Percentiles rank a stretch among this genome's conserved stretches.
phyloP scores from a whole-genome alignment of 73 alveolate genomes.

The Paraurostyla sp. region DNA sequence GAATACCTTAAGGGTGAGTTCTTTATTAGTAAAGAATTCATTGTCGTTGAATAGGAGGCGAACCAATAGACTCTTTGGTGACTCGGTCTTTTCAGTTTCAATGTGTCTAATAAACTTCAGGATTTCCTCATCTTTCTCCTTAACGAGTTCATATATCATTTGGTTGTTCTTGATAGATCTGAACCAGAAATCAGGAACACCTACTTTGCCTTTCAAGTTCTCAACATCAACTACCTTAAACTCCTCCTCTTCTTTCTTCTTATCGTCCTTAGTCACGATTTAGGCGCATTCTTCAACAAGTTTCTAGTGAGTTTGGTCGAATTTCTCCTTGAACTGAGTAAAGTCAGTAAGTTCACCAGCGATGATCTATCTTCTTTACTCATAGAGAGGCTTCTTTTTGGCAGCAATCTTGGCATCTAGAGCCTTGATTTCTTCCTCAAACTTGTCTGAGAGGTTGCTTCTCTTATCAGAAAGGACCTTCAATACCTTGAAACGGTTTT shows the following conservation, averaged over 20 bases:
- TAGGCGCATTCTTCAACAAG: constrained; percentile 63
- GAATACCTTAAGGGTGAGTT: constrained; percentile 19
- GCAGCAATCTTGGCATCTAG: constrained; percentile 81
- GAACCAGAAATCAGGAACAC: constrained; percentile 79
- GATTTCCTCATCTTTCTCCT: constrained; percentile 71
- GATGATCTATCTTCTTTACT: constrained; percentile 74
- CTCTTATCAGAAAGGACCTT: constrained; percentile 75
- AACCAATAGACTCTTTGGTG: constrained; percentile 80
- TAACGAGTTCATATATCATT: constrained; percentile 51
- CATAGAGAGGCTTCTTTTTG: constrained; percentile 85
- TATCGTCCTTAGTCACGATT: constrained; percentile 52
- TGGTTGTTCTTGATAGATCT: constrained; percentile 65
- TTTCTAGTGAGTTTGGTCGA: constrained; percentile 56
- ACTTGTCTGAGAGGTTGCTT: constrained; percentile 73
- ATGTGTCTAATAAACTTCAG: constrained; percentile 54
- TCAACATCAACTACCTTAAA: constrained; percentile 50
- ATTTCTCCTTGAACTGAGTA: neutral
- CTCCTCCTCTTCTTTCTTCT: constrained; percentile 32
- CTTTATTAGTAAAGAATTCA: constrained; percentile 83
- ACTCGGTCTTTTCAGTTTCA: constrained; percentile 35
- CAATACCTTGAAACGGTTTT: constrained; percentile 70
- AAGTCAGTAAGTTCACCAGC: constrained; percentile 73
- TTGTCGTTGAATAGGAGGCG: constrained; percentile 89
- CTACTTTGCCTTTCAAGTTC: constrained; percentile 44
- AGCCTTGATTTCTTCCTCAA: constrained; percentile 81